Percentiles rank a stretch among this genome's conserved stretches.
phyloP scores from a whole-genome alignment of 2,329 filamentous ascomycete genomes.

The Stachybotrys chartarum region DNA sequence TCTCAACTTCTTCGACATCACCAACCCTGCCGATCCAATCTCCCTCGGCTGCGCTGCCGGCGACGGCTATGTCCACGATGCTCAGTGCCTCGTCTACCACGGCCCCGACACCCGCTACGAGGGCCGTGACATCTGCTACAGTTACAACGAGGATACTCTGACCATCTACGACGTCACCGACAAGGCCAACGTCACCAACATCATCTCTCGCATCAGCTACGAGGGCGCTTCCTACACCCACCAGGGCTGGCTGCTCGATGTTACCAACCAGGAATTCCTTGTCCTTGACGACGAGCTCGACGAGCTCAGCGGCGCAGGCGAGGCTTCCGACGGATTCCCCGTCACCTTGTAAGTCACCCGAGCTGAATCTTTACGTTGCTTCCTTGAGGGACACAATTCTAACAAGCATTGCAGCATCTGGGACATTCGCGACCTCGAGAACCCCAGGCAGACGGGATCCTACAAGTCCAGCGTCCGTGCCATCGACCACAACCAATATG shows the following conservation, averaged over 20 bases:
- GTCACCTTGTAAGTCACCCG: conserved; percentile 22
- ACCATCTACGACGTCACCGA: conserved; percentile 31
- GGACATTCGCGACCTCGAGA: conserved; percentile 31
- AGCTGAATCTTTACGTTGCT: not conserved
- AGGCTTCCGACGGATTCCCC: not conserved
- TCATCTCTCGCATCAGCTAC: conserved; percentile 46
- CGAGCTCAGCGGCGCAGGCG: conserved; percentile 29
- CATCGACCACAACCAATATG: conserved; percentile 41
- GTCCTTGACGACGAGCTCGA: conserved; percentile 47
- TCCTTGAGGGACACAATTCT: not conserved
- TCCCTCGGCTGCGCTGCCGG: conserved; percentile 37
- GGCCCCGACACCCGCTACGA: conserved; percentile 1
- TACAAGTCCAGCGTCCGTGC: conserved; percentile 28
- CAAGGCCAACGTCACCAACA: conserved; percentile 28
- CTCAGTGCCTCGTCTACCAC: conserved; percentile 1
- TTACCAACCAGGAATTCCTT: conserved; percentile 27
- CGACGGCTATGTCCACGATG: conserved; percentile 1
- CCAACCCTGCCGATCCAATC: conserved; percentile 43
- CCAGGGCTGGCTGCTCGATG: conserved; percentile 44
- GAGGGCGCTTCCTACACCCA: conserved; percentile 47
- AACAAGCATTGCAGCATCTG: conserved; percentile 27
- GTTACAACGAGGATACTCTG: conserved; percentile 2
- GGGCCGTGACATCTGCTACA: conserved; percentile 1
- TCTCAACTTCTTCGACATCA: conserved; percentile 51
- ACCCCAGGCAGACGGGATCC: conserved; percentile 28